A percentile compares a stretch with the other conserved stretches of the same genome.
Evolutionary conservation across 352 stramenopile genomes (phyloP).

Genomic region (Phytophthora gonapodyides): DNA sequence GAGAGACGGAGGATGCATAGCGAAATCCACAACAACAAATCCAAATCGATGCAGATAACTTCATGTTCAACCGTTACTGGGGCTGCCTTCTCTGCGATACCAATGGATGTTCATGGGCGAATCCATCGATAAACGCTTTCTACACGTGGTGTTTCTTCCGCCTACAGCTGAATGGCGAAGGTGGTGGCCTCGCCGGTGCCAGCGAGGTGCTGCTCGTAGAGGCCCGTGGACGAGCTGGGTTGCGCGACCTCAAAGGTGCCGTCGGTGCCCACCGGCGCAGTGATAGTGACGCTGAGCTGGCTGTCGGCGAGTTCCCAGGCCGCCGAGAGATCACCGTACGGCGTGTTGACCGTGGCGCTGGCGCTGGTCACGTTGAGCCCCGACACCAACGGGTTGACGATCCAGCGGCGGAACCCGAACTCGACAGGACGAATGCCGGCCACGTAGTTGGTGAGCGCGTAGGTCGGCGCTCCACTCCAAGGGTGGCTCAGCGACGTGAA

Average conservation of each 20-base stretch:
- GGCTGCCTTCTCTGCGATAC: not conserved
- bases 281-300: constrained; percentile 15
- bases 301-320: constrained; percentile 13
- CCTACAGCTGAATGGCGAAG: constrained; percentile 13
- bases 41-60: constrained; percentile 23
- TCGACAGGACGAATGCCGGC: constrained; percentile 29
- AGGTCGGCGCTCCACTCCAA: constrained; percentile 32
- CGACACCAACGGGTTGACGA: constrained; percentile 34
- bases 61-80: constrained; percentile 13
- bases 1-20: constrained; percentile 18
- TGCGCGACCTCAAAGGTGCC: constrained; percentile 28
- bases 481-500: constrained; percentile 38
- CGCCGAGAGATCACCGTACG: constrained; percentile 19
- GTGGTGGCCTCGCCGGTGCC: constrained; percentile 15
- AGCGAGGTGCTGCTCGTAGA: constrained; percentile 16
- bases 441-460: constrained; percentile 40
- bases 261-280: constrained; percentile 17
- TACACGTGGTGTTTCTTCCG: too few species aligned
- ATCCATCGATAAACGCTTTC: too few species aligned
- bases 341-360: constrained; percentile 31
- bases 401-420: constrained; percentile 37
- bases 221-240: constrained; percentile 15
- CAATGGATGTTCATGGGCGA: too few species aligned
- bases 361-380: constrained; percentile 32
- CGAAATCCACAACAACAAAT: constrained; percentile 7